Evolutionary conservation across 352 stramenopile genomes (phyloP).

Genomic region (Phytophthora aleatoria): DNA sequence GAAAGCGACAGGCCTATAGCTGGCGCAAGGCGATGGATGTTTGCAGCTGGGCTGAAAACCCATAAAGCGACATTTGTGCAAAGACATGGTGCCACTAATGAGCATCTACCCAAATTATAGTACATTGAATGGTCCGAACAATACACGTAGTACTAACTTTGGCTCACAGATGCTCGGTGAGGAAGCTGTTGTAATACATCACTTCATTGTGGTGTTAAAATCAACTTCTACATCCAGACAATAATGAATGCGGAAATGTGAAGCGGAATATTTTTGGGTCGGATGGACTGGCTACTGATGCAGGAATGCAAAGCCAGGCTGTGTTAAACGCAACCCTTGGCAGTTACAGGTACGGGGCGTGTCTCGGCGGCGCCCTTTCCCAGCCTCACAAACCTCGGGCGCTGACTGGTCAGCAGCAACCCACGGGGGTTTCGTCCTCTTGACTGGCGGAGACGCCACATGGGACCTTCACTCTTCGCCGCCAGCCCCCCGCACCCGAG

Average conservation of each 20-base stretch:
- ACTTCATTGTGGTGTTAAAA: too few species aligned
- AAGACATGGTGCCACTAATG: constrained; percentile 17
- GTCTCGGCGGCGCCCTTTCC: constrained; percentile 27
- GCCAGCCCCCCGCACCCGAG: background rate
- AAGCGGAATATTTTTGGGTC: background rate
- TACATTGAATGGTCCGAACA: too few species aligned
- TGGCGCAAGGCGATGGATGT: constrained; percentile 7
- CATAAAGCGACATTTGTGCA: constrained; percentile 14
- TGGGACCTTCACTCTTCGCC: constrained; percentile 4
- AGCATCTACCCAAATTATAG: too few species aligned
- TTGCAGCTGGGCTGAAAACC: background rate
- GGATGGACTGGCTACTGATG: constrained; percentile 23
- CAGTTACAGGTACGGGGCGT: background rate
- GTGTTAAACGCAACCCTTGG: constrained; percentile 28
- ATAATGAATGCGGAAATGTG: background rate
- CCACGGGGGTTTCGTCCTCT: constrained; percentile 26
- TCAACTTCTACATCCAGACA: too few species aligned
- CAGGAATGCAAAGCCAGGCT: constrained; percentile 21
- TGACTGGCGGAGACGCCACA: constrained; percentile 43
- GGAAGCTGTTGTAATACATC: too few species aligned
- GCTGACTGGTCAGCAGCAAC: constrained; percentile 43
- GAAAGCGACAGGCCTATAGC: constrained; percentile 20
- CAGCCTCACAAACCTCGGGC: constrained; percentile 9
- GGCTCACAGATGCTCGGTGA: too few species aligned
- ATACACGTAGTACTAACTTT: too few species aligned